Evolutionary conservation across 2,329 filamentous ascomycete genomes (phyloP), one percentile per base, ranked within the genome.

Genomic region (Epichloe uncinata): DNA sequence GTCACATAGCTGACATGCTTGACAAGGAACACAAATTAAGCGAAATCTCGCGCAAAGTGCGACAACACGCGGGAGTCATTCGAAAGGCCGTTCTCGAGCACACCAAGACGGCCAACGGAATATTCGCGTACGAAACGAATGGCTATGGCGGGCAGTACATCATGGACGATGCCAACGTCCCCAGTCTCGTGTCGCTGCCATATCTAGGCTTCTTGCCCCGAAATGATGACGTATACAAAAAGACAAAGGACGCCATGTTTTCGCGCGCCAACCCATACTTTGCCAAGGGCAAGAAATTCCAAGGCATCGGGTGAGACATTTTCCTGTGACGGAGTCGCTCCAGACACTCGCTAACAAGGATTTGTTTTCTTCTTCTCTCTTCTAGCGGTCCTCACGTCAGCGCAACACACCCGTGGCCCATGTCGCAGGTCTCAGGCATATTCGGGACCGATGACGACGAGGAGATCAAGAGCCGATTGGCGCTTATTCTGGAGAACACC

Each of bases 251-350:
- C 50, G 91, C 90, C 75, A 80, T 93, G 52, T 75, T 94, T 20
- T 78, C 79, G 51, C 77, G 78, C 49, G 78, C 79, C 0, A 95
- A 95, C 59, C 87, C 88, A 0, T 95, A 93, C 65, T 95, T 77
- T 57, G 58, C 57, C 0, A 55, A 46, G 8, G 58, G 60, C 15
- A 49, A 55, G 44, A 46, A 48, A 4, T 61, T 59, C n/a, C 52
- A 51, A 12, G 59, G 60, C 3, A 57, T 61, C 35, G 59, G 60
- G 59, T 61, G 50, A 51, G 60, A 26, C 7, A 26, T 53, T 15
- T 42, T 12, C 37, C 35, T 12, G 26, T 30, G 26, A 30, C 26
- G 26, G 26, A 30, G 8, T 30, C 26, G 8, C 5, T 7, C 6
- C 35, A 5, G 15, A n/a, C 22, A 20, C 20, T 13, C 11, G 11